Percentiles rank a stretch among this genome's conserved stretches.
Evolutionary conservation across 805 yeast genomes (phyloP).

Genomic region (Yamadazyma sp.): DNA sequence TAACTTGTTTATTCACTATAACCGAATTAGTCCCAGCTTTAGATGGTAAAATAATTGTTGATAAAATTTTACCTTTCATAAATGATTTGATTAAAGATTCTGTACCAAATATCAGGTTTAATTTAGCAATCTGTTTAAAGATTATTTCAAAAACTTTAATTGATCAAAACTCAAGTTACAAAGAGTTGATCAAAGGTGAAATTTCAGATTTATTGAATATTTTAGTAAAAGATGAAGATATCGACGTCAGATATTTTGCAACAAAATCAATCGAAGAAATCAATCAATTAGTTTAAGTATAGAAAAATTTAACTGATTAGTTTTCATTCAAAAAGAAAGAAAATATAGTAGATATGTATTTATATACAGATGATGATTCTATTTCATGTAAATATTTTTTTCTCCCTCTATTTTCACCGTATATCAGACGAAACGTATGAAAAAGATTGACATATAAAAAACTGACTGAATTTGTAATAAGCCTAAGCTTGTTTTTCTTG

Average conservation of each 20-base stretch:
- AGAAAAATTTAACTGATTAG: no score
- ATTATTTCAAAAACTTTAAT: constrained; percentile 54
- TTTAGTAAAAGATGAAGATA: constrained; percentile 70
- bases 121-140: constrained; percentile 82
- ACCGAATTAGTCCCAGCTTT: constrained; percentile 79
- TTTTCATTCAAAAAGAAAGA: no score
- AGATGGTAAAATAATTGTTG: constrained; percentile 49
- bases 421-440: no score
- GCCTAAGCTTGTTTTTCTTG: constrained; percentile 11
- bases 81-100: constrained; percentile 68
- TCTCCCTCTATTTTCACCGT: no score
- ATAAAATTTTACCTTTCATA: constrained; percentile 76
- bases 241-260: constrained; percentile 88
- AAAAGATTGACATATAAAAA: no score
- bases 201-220: constrained; percentile 65
- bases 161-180: constrained; percentile 15
- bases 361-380: no score
- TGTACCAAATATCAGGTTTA: constrained; percentile 94
- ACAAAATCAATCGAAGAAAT: constrained; percentile 46
- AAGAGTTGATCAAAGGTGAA: constrained; percentile 33
- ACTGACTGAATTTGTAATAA: no score
- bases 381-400: no score
- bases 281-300: constrained; percentile 7
- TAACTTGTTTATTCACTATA: constrained; percentile 85
- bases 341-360: no score